phyloP scores from a whole-genome alignment of 2,329 filamentous ascomycete genomes.

The Setomelanomma holmii region DNA sequence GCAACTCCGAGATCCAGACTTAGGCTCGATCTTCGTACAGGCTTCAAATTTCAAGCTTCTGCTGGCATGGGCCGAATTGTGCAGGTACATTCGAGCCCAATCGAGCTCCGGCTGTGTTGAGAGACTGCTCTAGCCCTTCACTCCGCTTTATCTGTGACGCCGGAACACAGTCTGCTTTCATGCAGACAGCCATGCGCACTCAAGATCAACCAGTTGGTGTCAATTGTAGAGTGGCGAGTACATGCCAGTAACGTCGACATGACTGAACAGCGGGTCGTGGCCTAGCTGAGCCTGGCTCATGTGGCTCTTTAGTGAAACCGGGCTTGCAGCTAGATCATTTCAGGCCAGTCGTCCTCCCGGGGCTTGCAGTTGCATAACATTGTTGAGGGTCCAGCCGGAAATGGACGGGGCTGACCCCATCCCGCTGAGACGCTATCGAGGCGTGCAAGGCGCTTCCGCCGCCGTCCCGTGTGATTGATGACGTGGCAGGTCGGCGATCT shows the following conservation, averaged over 20 bases:
- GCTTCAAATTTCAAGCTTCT: constrained; percentile 6
- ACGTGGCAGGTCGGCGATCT: too few species aligned
- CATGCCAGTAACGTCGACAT: constrained; percentile 5
- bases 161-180: constrained; percentile 14
- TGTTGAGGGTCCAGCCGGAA: too few species aligned
- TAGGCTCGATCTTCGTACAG: constrained; percentile 6
- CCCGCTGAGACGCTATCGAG: too few species aligned
- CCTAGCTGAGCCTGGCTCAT: too few species aligned
- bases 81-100: constrained; percentile 14
- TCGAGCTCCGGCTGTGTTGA: constrained; percentile 6
- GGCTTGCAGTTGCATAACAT: too few species aligned
- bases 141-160: constrained; percentile 16
- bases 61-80: constrained; percentile 8
- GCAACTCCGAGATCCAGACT: constrained; percentile 15
- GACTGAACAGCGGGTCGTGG: constrained; percentile 7
- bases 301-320: neutral
- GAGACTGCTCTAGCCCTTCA: neutral
- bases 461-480: too few species aligned
- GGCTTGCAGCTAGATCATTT: too few species aligned
- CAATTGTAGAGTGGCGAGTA: constrained; percentile 7
- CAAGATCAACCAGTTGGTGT: constrained; percentile 9
- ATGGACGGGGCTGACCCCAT: too few species aligned
- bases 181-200: constrained; percentile 15
- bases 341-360: too few species aligned
- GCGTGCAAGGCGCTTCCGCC: too few species aligned